Evolutionary conservation across 2,329 filamentous ascomycete species (phyloP), one percentile per base, ranked within the genome.

Genomic region (Arthrobotrys sphaeroides): DNA sequence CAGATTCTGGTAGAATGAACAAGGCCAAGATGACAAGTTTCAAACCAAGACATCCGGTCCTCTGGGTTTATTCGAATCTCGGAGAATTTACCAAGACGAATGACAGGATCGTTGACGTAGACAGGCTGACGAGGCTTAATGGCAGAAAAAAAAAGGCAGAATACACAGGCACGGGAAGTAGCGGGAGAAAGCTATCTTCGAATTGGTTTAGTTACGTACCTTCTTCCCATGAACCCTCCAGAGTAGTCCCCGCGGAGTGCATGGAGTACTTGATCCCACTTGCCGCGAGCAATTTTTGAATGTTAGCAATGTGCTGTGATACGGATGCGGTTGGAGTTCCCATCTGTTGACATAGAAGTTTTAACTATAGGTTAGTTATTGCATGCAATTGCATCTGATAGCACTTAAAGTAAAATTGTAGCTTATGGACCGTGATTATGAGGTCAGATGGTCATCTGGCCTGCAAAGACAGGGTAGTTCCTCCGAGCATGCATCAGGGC

Each of bases 211-310:
- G 47, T 47, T 16, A 60, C 64, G 10, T 65, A 75, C 72, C 93
- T 31, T 91, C 88, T 78, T 96, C 91, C 94, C 95, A 98, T 42
- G 89, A 87, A 1, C 94, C 95, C 84, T 98, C 94, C 66, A 98
- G 88, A 0, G 94, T 98, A 0, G 94, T 97, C 10, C 94, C 95
- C 1, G 93, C 94, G 24, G 92, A 94, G 83, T 98, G 94, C 92
- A 98, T 95, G 51, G 87, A 89, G 82, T 94, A 94, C 78, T 88
- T 90, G 77, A 98, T 83, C 1, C 93, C 93, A 79, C 91, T 95
- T 64, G 88, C 89, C 83, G 91, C 89, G 80, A 99, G 87, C 36
- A 98, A 86, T 69, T 90, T 89, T 84, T 98, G 94, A 38, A 98
- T 93, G 77, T 91, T 90, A 33, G 94, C 94, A 28, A 99, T 89